Conservation (phyloP, 2,329 filamentous ascomycete species). For the Phaeosphaeria sp. region DNA sequence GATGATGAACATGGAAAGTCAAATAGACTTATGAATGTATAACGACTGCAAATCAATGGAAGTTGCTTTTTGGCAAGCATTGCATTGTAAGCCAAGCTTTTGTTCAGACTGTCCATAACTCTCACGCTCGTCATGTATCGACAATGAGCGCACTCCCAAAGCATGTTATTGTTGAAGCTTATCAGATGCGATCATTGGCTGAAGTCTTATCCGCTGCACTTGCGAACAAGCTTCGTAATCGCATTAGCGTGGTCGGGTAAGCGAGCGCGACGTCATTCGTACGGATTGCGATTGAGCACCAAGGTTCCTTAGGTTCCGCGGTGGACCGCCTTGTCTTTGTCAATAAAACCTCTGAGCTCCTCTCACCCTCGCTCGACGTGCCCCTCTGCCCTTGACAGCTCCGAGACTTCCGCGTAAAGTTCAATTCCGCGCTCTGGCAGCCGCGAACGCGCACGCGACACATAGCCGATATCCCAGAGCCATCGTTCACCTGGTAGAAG, state of each 20-base stretch:
- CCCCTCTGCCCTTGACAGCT: neutral
- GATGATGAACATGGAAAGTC: neutral
- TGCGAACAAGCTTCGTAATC: constrained; percentile 23
- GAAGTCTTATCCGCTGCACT: neutral
- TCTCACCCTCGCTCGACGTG: neutral
- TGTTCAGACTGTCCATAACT: neutral
- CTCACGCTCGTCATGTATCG: too few species aligned
- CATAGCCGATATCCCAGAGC: neutral
- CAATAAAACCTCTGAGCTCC: constrained; percentile 6
- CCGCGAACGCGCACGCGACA: constrained; percentile 3
- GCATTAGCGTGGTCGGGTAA: constrained; percentile 16
- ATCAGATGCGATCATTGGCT: neutral
- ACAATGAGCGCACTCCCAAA: neutral
- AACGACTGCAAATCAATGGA: neutral
- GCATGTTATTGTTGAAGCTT: neutral
- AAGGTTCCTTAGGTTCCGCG: constrained; percentile 10
- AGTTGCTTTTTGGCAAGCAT: too few species aligned
- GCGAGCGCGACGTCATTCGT: constrained; percentile 29
- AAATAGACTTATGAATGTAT: neutral
- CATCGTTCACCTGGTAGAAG: neutral
- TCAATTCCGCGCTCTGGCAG: constrained; percentile 7
- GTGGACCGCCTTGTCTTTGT: constrained; percentile 8
- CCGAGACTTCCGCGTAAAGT: neutral
- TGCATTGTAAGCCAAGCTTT: too few species aligned
- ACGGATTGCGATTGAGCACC: constrained; percentile 17